Base-by-base conservation (phyloP, 2,329 filamentous ascomycete species). In the Cladobotryum protrusum region DNA sequence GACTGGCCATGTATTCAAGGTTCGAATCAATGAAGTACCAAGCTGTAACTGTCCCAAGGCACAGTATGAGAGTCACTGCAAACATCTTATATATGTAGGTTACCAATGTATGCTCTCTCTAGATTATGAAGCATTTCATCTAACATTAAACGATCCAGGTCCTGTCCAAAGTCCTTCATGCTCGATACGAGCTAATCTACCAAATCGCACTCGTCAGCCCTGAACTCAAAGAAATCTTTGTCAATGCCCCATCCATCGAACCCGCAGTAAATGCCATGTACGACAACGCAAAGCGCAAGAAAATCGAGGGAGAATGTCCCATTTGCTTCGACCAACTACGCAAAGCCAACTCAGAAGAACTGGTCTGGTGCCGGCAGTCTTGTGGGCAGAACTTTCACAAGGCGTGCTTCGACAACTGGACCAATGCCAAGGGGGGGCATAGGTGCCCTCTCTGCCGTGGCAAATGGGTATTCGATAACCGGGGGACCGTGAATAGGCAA, bases 1-100 rank as follows among this genome's bases (percentile, higher is more conserved):
- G 9, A 86, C 81, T 1, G 83, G 82, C 14, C 86, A 86, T 55
- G 71, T 86, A 50, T 86, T 87, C 62, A 76, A 66, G 0, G 74
- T 86, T 32, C 66, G 66, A 33, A 74, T 86, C 47, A 67, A 68
- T 3, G 70, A 70, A n/a, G 58, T 71, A 15, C 78, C 80, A 0
- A 66, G 57, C 0, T 85, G 82, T 61, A 69, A 72, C 44, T 85
- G 82, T 53, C 79, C 80, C 1, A 74, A 83, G 50, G 73, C 72
- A 1, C 57, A 52, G 20, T 71, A 71, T 33, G 77, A 78, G 0
- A 73, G 79, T 32, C 79, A 83, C 53, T 85, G 83, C 74, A 86
- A 86, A 59, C 83, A 87, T 56, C 68, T 82, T 20, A 53, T 85
- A 40, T 86, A 82, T 58, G 78, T 77, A 57, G 37, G 67, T 64